Conservation (phyloP, 2,329 filamentous ascomycete species). For the Colletotrichum brevisporum region DNA sequence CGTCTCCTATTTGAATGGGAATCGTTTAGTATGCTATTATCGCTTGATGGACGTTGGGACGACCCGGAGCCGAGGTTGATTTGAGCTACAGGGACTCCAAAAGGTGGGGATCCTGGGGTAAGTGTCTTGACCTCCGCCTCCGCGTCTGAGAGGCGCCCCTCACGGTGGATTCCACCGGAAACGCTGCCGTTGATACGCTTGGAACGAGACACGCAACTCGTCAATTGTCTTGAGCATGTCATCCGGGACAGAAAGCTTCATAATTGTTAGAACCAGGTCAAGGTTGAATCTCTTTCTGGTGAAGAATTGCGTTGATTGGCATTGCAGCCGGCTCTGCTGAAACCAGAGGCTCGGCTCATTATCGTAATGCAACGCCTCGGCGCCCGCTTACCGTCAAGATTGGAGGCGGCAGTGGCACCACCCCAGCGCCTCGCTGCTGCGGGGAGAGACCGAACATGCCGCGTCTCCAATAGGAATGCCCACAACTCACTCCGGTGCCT, state of each 20-base stretch:
- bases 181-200: background rate
- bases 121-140: conserved; percentile 37
- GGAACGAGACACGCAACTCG: background rate
- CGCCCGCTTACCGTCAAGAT: background rate
- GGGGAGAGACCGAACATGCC: conserved; percentile 20
- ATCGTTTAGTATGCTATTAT: conserved; percentile 31
- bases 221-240: background rate
- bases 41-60: conserved; percentile 25
- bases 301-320: too few relatives aligned
- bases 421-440: conserved; percentile 9
- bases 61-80: conserved; percentile 39
- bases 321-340: too few relatives aligned
- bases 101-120: conserved; percentile 40
- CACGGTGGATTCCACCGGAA: conserved; percentile 15
- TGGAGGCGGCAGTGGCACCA: conserved; percentile 27
- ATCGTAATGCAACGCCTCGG: conserved; percentile 2
- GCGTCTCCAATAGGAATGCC: conserved; percentile 25
- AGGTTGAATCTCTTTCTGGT: too few relatives aligned
- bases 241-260: too few relatives aligned
- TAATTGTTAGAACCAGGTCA: too few relatives aligned
- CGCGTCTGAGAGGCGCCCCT: conserved; percentile 28
- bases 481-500: conserved; percentile 27
- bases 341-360: background rate
- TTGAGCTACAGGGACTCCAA: conserved; percentile 35
- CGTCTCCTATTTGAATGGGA: conserved; percentile 33